A percentile compares a stretch with the other conserved stretches of the same genome.
Evolutionary conservation across 805 yeast genomes (phyloP).

Genomic region (Wickerhamomyces ciferrii): DNA sequence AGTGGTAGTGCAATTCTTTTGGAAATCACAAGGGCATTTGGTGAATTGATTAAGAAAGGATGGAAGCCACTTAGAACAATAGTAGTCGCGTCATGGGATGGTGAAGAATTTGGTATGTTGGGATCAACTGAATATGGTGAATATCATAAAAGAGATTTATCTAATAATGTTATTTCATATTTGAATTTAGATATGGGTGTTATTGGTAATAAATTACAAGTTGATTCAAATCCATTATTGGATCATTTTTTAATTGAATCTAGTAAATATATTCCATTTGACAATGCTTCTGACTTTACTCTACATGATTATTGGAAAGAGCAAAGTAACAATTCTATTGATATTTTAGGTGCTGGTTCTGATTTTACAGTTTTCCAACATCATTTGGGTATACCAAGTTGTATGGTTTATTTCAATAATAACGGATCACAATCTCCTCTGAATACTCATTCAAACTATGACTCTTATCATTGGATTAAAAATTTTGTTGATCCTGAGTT

Average conservation of each 20-base stretch:
- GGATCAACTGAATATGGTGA: slow-evolving; percentile 83
- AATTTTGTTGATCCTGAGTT: slow-evolving; percentile 47
- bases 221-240: slow-evolving; percentile 55
- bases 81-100: slow-evolving; percentile 76
- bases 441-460: slow-evolving; percentile 55
- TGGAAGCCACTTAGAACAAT: slow-evolving; percentile 76
- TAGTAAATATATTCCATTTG: slow-evolving; percentile 40
- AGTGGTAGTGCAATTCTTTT: slow-evolving; percentile 44
- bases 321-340: slow-evolving; percentile 31
- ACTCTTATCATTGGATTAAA: slow-evolving; percentile 52
- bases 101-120: slow-evolving; percentile 64
- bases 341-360: slow-evolving; percentile 42
- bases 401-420: slow-evolving; percentile 38
- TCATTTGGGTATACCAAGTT: slow-evolving; percentile 63
- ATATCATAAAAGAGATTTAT: slow-evolving; percentile 39
- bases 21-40: slow-evolving; percentile 48
- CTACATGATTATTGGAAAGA: slow-evolving; percentile 43
- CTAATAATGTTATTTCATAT: slow-evolving; percentile 48
- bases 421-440: slow-evolving; percentile 30
- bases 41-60: slow-evolving; percentile 38
- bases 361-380: slow-evolving; percentile 59
- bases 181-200: slow-evolving; percentile 46
- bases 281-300: slow-evolving; percentile 29
- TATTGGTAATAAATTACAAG: slow-evolving; percentile 41
- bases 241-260: slow-evolving; percentile 37